These are phyloP conservation scores for Xylaria flabelliformis DNA, from an alignment of 495 filamentous ascomycete genomes.

Conservation along the genomic window DNA sequence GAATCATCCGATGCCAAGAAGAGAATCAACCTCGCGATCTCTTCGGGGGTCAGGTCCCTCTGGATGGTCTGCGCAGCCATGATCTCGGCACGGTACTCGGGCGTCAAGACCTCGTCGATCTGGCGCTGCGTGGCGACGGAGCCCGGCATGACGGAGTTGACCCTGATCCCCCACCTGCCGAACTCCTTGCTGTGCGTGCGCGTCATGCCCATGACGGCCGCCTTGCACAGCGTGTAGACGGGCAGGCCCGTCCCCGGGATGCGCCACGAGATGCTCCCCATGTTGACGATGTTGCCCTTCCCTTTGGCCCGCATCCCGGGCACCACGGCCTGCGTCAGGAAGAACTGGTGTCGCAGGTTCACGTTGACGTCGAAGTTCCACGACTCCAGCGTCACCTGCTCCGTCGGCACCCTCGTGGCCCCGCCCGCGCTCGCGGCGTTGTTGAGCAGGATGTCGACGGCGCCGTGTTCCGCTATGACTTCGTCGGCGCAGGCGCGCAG, in stretches of 20 bases:
- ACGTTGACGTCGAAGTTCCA: constrained; percentile 40
- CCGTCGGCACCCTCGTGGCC: constrained; percentile 34
- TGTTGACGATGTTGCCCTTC: constrained; percentile 59
- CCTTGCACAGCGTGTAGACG: constrained; percentile 62
- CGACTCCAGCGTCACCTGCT: constrained; percentile 37
- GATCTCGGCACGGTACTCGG: constrained; percentile 50
- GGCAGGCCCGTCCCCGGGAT: constrained; percentile 50
- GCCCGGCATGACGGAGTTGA: constrained; percentile 63
- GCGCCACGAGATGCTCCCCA: constrained; percentile 59
- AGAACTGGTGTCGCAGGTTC: constrained; percentile 47
- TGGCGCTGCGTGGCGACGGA: constrained; percentile 48
- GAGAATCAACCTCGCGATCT: constrained; percentile 43
- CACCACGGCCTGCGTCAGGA: constrained; percentile 54
- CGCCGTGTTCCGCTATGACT: constrained; percentile 38
- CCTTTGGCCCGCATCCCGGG: constrained; percentile 42
- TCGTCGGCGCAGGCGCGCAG: constrained; percentile 40
- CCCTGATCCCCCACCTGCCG: constrained; percentile 55
- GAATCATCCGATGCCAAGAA: constrained; percentile 44
- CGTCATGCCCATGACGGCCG: constrained; percentile 65
- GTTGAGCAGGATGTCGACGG: constrained; percentile 48
- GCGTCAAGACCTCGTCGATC: constrained; percentile 50
- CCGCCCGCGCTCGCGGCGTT: constrained; percentile 44
- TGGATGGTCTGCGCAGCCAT: constrained; percentile 49
- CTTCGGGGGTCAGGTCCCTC: constrained; percentile 48
- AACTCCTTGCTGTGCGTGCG: constrained; percentile 62